phyloP scores from a whole-genome alignment of 768 basidiomycete species.

The Rhodotorula paludigena region DNA sequence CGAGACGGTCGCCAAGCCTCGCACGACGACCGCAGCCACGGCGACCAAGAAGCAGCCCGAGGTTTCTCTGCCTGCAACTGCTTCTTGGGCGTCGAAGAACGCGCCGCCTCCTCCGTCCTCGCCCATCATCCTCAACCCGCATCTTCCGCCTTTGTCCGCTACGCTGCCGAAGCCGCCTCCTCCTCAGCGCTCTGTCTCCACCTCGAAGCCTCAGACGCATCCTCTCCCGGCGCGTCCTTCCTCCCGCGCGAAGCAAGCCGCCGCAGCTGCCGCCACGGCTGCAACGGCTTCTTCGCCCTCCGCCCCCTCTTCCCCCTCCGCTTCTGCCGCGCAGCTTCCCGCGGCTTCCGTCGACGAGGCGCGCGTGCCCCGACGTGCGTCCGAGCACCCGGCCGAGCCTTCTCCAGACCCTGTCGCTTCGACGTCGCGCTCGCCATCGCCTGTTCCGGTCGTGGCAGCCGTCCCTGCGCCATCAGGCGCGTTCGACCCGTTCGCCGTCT shows the following conservation, averaged over 20 bases:
- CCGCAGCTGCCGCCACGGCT: slow-evolving; percentile 49
- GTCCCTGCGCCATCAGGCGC: neutral
- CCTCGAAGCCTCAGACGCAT: slow-evolving; percentile 24
- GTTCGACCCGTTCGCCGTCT: slow-evolving; percentile 49
- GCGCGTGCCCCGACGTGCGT: neutral
- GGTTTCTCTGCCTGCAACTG: slow-evolving; percentile 37
- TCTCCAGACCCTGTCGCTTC: neutral
- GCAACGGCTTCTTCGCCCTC: neutral
- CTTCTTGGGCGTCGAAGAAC: slow-evolving; percentile 38
- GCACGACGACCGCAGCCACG: slow-evolving; percentile 60
- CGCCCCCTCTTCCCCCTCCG: neutral
- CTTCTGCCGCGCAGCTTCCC: neutral
- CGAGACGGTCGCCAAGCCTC: slow-evolving; percentile 46
- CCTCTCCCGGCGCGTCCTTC: slow-evolving; percentile 38
- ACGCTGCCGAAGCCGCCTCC: slow-evolving; percentile 33
- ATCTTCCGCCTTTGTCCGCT: slow-evolving; percentile 33
- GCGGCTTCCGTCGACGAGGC: neutral
- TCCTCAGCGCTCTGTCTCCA: slow-evolving; percentile 23
- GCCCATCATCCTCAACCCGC: slow-evolving; percentile 31
- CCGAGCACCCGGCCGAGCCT: neutral
- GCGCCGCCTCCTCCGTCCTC: slow-evolving; percentile 27
- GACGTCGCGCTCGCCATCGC: slow-evolving; percentile 12
- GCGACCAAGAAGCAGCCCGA: slow-evolving; percentile 60
- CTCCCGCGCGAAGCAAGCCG: slow-evolving; percentile 17
- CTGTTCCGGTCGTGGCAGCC: slow-evolving; percentile 5